Conservation (phyloP, 1,284 basidiomycete genomes). For the Ganoderma meredithae region DNA sequence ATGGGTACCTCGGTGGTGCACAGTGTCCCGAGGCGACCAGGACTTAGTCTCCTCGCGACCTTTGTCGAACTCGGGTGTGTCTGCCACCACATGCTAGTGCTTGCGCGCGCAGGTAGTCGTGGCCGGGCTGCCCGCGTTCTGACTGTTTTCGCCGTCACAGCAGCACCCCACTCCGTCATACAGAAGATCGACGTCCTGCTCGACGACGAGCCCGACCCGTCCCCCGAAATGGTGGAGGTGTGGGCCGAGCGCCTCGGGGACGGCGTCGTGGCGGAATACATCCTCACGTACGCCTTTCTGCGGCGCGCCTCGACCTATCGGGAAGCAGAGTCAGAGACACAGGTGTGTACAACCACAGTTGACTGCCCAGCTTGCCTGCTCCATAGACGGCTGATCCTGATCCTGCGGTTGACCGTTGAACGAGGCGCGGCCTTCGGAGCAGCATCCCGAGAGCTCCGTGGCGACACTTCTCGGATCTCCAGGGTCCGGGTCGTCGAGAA, state of each 20-base stretch:
- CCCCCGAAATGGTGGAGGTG: background rate
- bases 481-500: background rate
- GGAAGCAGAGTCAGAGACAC: no score
- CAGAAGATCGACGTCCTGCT: constrained; percentile 7
- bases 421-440: background rate
- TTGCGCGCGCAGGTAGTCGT: background rate
- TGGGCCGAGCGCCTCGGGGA: constrained; percentile 7
- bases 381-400: background rate
- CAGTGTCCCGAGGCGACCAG: background rate
- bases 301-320: background rate
- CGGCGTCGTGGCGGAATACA: background rate
- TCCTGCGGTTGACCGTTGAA: no score
- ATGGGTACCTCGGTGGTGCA: background rate
- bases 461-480: background rate
- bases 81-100: background rate
- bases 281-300: constrained; percentile 2
- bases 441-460: background rate
- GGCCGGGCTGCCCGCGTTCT: background rate
- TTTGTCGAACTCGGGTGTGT: background rate
- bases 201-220: constrained; percentile 3
- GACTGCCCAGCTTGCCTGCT: no score
- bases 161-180: background rate
- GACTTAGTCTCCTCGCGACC: background rate
- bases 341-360: background rate
- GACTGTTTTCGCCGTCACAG: background rate